Base-by-base conservation (phyloP, 177 flowering plant genomes). In the Telopea speciosissima region DNA sequence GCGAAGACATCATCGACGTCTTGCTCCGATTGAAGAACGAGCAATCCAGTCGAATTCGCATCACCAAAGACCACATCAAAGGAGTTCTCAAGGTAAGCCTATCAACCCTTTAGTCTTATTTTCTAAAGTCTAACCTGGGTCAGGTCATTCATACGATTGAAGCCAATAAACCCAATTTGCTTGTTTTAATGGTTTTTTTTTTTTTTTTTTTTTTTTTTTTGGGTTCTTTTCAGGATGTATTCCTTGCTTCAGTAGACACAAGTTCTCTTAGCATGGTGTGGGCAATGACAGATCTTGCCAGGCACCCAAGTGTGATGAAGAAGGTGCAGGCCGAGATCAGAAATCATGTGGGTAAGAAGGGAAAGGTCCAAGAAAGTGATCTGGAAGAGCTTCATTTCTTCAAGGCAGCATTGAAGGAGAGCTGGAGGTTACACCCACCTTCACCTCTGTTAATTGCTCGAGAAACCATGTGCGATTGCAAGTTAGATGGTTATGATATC, bases 261-360 rank as follows among this genome's bases (percentile, higher is more conserved):
- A 16, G 22, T 23, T 1, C 65, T 8, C 5, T 21, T 8, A 67
- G 70, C 12, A 33, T 72, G 23, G 70, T 42, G 31, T 73, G 67
- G 71, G 22, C 61, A 8, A 58, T 58, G 65, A 24, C 70, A 24
- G 61, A 67, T 42, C 58, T 73, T 3, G 26, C 40, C 3, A 73
- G 62, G 45, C 25, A 28, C 10, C 61, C 61, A 3, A 58, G 8
- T 7, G 61, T 58, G 24, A 58, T 58, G 61, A 63, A 63, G 33
- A 74, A 69, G 24, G 72, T 63, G 22, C 77, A 74, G 42, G 69
- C 21, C 0, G 77, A 70, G 28, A 68, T 74, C 17, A 74, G 77
- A 61, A 24, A 22, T 16, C 49, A 24, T 7, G 28, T 74, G 19
- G 66, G 65, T 3, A 33, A 52, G 19, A 74, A 74, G 44, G 31